Percentiles rank a stretch among this genome's conserved stretches.
These are phyloP conservation scores for Thelonectria blattea DNA, from an alignment of 2,329 filamentous ascomycete genomes.

Conservation along the genomic window DNA sequence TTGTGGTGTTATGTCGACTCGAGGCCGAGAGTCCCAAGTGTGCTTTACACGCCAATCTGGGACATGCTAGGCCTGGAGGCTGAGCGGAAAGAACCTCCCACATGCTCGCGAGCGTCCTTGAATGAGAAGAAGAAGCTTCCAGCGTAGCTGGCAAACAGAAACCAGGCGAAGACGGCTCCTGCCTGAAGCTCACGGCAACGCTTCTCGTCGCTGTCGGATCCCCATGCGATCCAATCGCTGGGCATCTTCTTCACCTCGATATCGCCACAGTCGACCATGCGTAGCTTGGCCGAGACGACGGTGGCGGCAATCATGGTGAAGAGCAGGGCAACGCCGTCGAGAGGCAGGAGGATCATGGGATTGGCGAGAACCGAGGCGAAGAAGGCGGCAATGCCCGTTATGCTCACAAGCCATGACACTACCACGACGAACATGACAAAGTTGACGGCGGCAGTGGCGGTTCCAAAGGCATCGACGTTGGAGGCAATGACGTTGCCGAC, in stretches of 20 bases:
- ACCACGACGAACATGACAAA: slow-evolving; percentile 74
- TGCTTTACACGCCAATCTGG: slow-evolving; percentile 57
- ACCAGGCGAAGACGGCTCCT: slow-evolving; percentile 78
- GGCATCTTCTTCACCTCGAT: slow-evolving; percentile 42
- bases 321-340: slow-evolving; percentile 66
- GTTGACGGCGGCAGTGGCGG: slow-evolving; percentile 59
- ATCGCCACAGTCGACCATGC: slow-evolving; percentile 71
- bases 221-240: slow-evolving; percentile 65
- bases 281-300: slow-evolving; percentile 72
- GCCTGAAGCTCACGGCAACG: slow-evolving; percentile 80
- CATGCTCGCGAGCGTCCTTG: slow-evolving; percentile 55
- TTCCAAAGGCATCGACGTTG: slow-evolving; percentile 51
- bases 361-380: slow-evolving; percentile 60
- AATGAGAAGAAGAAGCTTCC: slow-evolving; percentile 63
- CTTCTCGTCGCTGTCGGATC: slow-evolving; percentile 63
- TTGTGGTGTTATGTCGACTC: slow-evolving; percentile 2
- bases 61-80: slow-evolving; percentile 59
- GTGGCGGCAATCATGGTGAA: slow-evolving; percentile 76
- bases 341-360: slow-evolving; percentile 57
- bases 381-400: slow-evolving; percentile 66
- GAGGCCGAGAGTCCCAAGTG: background rate
- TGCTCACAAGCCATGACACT: slow-evolving; percentile 67
- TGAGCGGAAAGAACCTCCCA: slow-evolving; percentile 50
- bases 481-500: slow-evolving; percentile 64
- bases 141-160: slow-evolving; percentile 69